Base-by-base conservation (phyloP, 371 early-diverging fungal species). In the Rhizopus stolonifer region DNA sequence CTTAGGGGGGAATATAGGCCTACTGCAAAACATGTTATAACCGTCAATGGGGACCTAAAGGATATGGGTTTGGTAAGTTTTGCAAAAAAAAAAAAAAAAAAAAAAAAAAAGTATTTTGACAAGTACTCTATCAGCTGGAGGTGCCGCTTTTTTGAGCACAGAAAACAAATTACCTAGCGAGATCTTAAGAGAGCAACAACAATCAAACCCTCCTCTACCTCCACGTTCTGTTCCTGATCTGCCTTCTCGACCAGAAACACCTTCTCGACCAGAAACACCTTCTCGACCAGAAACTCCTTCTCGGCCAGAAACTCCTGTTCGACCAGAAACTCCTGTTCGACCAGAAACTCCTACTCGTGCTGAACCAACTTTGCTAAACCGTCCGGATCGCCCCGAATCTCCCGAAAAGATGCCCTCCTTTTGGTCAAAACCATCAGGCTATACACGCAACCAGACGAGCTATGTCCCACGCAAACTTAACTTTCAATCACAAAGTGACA, bases 31-130 rank as follows among this genome's bases (percentile, higher is more conserved):
- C 65, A 6, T 74, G 78, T 22, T 72, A 74, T 52, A 68, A 54
- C 46, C 74, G 78, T 23, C 61, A 65, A 63, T 77, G 74, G 74
- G 78, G 74, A n/a, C 74, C 78, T 1, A 77, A 76, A 51, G 74
- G 78, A 15, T 77, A 77, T 61, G 78, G 77, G 14, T 76, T 73
- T 61, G 78, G 78, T 67, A 66, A 55, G 47, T n/a, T n/a, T n/a
- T n/a, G n/a, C n/a, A n/a, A n/a, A n/a, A n/a, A n/a, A n/a, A n/a
- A 38, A 17, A 24, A 6, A 40, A 39, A 46, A 46, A n/a, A 34
- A 36, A 23, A 36, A 36, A n/a, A 2, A n/a, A 36, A n/a, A n/a
- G 36, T n/a, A 6, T 22, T 33, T 24, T 9, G 13, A 24, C 18
- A 11, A 29, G 5, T 6, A 43, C 17, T 22, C 23, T 48, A 21